phyloP scores from a whole-genome alignment of 306 rosid species.

The Fragaria nilgerrensis region DNA sequence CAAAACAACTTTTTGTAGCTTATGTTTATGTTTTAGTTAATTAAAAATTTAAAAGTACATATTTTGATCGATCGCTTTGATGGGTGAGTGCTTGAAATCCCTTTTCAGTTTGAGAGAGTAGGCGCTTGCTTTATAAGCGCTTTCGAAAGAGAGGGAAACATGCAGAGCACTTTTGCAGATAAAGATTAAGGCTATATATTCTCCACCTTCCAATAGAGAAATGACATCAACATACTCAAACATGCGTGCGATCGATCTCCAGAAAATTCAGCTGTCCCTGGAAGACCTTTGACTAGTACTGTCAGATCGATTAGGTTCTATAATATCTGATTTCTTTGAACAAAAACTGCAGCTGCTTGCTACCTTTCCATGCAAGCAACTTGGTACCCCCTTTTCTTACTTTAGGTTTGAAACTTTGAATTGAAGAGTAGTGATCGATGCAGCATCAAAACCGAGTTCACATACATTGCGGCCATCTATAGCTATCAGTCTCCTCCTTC shows the following conservation, averaged over 20 bases:
- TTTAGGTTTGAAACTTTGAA: neutral
- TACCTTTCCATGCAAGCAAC: neutral
- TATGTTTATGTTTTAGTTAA: neutral
- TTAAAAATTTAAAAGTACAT: neutral
- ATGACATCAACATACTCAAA: neutral
- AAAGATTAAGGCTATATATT: neutral
- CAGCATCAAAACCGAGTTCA: neutral
- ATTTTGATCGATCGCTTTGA: neutral
- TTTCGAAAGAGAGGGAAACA: neutral
- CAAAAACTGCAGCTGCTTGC: neutral
- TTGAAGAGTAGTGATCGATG: neutral
- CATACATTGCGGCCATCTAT: neutral
- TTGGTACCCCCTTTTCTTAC: neutral
- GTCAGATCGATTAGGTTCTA: neutral
- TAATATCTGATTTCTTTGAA: neutral
- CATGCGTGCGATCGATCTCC: neutral
- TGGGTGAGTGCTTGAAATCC: neutral
- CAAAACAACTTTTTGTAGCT: neutral
- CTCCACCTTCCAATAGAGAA: neutral
- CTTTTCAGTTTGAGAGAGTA: neutral
- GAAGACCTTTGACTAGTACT: conserved; percentile 12
- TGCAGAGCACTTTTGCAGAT: neutral
- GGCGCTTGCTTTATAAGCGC: neutral
- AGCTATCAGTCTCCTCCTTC: neutral
- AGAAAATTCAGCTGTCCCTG: conserved; percentile 9